Evolutionary conservation across 345 rosid genomes (phyloP), one percentile per base, ranked within the genome.

Genomic region (Aethionema arabicum): DNA sequence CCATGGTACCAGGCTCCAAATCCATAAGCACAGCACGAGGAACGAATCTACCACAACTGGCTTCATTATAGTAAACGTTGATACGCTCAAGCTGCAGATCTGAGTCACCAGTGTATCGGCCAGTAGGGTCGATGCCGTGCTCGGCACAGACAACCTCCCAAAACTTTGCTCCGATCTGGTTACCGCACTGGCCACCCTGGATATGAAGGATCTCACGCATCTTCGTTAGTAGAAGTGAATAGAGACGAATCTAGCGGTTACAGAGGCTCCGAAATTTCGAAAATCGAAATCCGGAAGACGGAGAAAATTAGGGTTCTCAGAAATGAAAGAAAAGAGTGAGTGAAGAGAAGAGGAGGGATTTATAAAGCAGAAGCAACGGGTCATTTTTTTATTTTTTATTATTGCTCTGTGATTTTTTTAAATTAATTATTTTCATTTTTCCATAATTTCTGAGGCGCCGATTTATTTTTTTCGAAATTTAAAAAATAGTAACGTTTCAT

Each of bases 161-260:
- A 61, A 68, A 68, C 66, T 68, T 68, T 33, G 72, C 66, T 7
- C 73, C 68, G 51, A 69, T 69, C 67, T 69, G 73, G 73, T 69
- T 69, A 37, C 68, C 73, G n/a, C 73, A 69, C 14, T 69, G 73
- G 42, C 73, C 68, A 44, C 57, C 73, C 6, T 69, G 73, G 15
- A 69, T 69, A 57, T 69, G 74, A 53, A 69, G 68, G 57, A 69
- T 69, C 67, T 69, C 74, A 11, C 74, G 62, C 74, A 69, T 69
- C 53, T 52, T 68, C 59, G 51, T 4, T 61, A 9, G 21, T 5
- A 0, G 36, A 42, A 45, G 31, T 15, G 40, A 32, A 7, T 1
- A 16, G 62, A 44, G 61, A 33, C 2, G 9, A 48, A 8, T 6
- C 29, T 21, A 8, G 35, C 4, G 52, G 21, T 43, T 16, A 10